A percentile compares a stretch with the other conserved stretches of the same genome.
Conservation (phyloP, 257 asterid species). For the Solanum infundibuliforme region DNA sequence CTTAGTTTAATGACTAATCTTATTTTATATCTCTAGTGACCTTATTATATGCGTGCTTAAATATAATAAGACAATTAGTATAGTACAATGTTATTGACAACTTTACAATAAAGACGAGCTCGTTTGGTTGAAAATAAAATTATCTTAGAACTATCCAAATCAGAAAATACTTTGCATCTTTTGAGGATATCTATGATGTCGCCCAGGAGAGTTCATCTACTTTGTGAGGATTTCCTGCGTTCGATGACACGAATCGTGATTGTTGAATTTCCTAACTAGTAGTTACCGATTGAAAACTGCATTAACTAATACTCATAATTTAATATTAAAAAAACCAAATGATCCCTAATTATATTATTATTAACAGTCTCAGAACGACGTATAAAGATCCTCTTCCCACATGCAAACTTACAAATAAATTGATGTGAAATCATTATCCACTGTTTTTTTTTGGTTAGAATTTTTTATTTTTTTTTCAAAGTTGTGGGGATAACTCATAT, state of each 20-base stretch:
- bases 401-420: neutral
- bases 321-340: neutral
- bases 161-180: no score
- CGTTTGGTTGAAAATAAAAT: neutral
- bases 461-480: neutral
- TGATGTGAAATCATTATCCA: neutral
- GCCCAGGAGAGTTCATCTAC: neutral
- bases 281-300: neutral
- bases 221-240: neutral
- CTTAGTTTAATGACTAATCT: neutral
- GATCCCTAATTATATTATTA: neutral
- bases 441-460: neutral
- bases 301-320: neutral
- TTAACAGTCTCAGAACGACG: neutral
- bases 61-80: neutral
- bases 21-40: neutral
- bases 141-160: neutral
- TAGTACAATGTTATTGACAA: neutral
- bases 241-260: neutral
- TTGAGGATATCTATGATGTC: neutral
- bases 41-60: neutral
- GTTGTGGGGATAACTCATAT: neutral
- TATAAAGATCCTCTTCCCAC: neutral
- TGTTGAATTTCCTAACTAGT: neutral
- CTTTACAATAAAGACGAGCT: neutral